Evolutionary conservation across 2,329 filamentous ascomycete genomes (phyloP), one percentile per base, ranked within the genome.

Genomic region (Paecilomyces niveus): DNA sequence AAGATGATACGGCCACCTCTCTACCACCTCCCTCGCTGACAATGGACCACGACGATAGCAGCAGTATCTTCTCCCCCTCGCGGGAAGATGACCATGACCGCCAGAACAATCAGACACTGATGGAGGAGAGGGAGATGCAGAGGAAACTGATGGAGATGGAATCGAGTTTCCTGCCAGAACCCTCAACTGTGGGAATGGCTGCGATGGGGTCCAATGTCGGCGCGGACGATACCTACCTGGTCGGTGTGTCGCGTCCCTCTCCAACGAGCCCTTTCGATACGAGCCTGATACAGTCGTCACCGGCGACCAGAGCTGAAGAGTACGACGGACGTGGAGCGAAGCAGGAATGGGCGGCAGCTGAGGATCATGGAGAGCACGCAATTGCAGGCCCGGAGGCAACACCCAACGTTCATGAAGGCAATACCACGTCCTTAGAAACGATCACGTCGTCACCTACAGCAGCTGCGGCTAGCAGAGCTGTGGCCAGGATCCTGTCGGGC

Each of bases 141-240:
- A 76, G 79, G 58, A 81, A 81, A 62, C 69, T 87, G 62, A 80
- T 83, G 76, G 84, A 87, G 63, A 78, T 86, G 57, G 84, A 86
- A 67, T 86, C 84, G 3, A 86, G 83, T 65, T 86, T 87, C 63
- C 61, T 86, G 52, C 84, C 83, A 0, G 83, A 85, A 53, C 74
- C 77, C 1, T 80, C 80, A 2, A 73, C 74, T 1, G 70, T 80
- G 22, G 72, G 74, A 18, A 66, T 76, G 33, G 67, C 67, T 49
- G 58, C 66, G 57, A 59, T 60, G 35, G 64, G 70, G 18, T 62
- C 64, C 11, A 63, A 61, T 21, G 57, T 63, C 15, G 74, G 74
- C 50, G 68, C 65, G 10, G 77, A 78, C 59, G 77, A 80, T 67
- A 79, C 76, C 4, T 77, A 74, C 58, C 59, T 77, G 54, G 73